Percentiles rank a stretch among this genome's conserved stretches.
phyloP scores from a whole-genome alignment of 1,139 yeast genomes.

The Pneumocystis jirovecii region DNA sequence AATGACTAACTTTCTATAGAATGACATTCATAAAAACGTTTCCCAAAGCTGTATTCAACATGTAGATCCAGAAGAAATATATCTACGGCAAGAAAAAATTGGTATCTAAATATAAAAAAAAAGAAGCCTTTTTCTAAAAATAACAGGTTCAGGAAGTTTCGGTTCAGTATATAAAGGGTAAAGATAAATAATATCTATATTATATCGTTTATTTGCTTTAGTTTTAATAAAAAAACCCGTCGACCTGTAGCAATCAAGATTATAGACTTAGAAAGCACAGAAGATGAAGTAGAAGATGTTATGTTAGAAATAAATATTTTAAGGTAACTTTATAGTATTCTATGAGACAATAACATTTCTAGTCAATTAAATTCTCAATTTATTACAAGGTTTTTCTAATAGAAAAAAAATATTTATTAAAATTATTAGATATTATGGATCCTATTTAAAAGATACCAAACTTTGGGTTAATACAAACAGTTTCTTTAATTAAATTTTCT shows the following conservation, averaged over 20 bases:
- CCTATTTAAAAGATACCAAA: constrained; percentile 45
- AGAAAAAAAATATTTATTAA: neutral
- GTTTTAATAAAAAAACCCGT: constrained; percentile 22
- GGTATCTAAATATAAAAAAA: constrained; percentile 2
- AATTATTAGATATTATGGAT: constrained; percentile 34
- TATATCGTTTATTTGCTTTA: constrained; percentile 1
- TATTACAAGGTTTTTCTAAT: constrained; percentile 4
- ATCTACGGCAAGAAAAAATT: constrained; percentile 6
- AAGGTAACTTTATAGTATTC: constrained; percentile 35
- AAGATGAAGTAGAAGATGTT: constrained; percentile 53
- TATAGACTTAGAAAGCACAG: constrained; percentile 56
- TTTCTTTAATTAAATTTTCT: neutral
- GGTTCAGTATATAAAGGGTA: constrained; percentile 69
- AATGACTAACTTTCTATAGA: neutral
- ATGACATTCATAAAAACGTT: neutral
- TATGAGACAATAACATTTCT: constrained; percentile 30
- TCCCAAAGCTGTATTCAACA: neutral
- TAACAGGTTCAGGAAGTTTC: constrained; percentile 64
- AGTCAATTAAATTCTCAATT: constrained; percentile 6
- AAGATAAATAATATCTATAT: neutral
- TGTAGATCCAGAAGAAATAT: constrained; percentile 68
- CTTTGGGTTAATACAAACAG: constrained; percentile 33
- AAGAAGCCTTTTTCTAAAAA: neutral
- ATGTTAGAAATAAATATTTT: constrained; percentile 65
- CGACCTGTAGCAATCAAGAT: constrained; percentile 60